Evolutionary conservation across 2,329 filamentous ascomycete species (phyloP).

Genomic region (Colletotrichum tropicicola): DNA sequence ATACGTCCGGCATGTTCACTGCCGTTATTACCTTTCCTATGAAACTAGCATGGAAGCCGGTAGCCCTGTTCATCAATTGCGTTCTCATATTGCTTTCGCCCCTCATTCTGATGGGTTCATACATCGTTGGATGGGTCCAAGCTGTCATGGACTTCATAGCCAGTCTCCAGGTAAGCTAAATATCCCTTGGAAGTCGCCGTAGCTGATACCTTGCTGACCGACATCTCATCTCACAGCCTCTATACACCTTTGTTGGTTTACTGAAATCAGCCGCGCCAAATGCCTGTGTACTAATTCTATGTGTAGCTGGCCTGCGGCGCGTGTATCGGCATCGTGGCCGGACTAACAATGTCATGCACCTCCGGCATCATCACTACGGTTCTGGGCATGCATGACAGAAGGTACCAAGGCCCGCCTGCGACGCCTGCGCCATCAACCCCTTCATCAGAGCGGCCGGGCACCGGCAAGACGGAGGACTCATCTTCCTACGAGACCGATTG

Average conservation of each 20-base stretch:
- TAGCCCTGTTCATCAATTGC: slow-evolving; percentile 33
- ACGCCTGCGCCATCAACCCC: slow-evolving; percentile 45
- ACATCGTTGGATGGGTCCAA: slow-evolving; percentile 34
- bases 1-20: slow-evolving; percentile 13
- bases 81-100: slow-evolving; percentile 47
- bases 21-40: slow-evolving; percentile 40
- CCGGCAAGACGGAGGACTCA: slow-evolving; percentile 31
- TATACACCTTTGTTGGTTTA: slow-evolving; percentile 52
- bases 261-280: neutral
- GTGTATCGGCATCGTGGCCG: slow-evolving; percentile 71
- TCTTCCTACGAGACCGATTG: slow-evolving; percentile 48
- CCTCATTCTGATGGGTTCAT: slow-evolving; percentile 43
- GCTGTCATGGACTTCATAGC: slow-evolving; percentile 38
- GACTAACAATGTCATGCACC: slow-evolving; percentile 65
- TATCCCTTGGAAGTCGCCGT: slow-evolving; percentile 21
- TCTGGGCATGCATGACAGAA: slow-evolving; percentile 51
- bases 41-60: slow-evolving; percentile 40
- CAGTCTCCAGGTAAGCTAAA: slow-evolving; percentile 45
- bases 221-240: slow-evolving; percentile 38
- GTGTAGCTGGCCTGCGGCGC: slow-evolving; percentile 69
- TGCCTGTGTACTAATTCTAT: slow-evolving; percentile 37
- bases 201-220: neutral
- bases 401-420: slow-evolving; percentile 17
- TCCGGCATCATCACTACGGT: slow-evolving; percentile 63
- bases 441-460: slow-evolving; percentile 27